Percentiles rank a stretch among this genome's conserved stretches.
Evolutionary conservation across 768 basidiomycete species (phyloP).

Genomic region (Pulveroboletus sp.): DNA sequence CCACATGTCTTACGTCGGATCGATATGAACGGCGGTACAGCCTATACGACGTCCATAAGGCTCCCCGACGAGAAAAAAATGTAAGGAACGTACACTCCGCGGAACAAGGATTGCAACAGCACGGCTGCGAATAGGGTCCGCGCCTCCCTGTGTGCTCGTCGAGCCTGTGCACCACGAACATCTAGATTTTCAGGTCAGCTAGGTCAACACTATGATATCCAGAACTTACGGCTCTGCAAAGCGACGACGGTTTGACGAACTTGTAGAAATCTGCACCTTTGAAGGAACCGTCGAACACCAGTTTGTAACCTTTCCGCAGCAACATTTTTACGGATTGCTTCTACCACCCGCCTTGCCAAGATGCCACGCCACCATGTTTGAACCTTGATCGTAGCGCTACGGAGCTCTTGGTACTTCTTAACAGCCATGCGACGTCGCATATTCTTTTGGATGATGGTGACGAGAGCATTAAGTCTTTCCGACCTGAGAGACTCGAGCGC

Average conservation of each 20-base stretch:
- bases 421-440: slow-evolving; percentile 84
- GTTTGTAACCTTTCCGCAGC: slow-evolving; percentile 79
- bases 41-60: slow-evolving; percentile 34
- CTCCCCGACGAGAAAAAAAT: neutral
- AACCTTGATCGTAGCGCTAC: slow-evolving; percentile 74
- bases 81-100: slow-evolving; percentile 74
- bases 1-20: slow-evolving; percentile 64
- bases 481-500: slow-evolving; percentile 89
- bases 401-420: slow-evolving; percentile 71
- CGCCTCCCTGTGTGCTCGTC: slow-evolving; percentile 55
- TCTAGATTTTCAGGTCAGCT: slow-evolving; percentile 39
- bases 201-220: neutral
- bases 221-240: slow-evolving; percentile 81
- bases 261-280: slow-evolving; percentile 67
- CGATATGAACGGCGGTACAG: slow-evolving; percentile 52
- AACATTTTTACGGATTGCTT: slow-evolving; percentile 66
- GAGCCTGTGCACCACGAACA: slow-evolving; percentile 71
- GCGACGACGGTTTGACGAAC: slow-evolving; percentile 60
- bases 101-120: slow-evolving; percentile 75
- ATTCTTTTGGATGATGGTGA: slow-evolving; percentile 97
- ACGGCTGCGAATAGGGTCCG: slow-evolving; percentile 62
- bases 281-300: slow-evolving; percentile 66
- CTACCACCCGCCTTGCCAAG: slow-evolving; percentile 67
- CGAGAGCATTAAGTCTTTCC: slow-evolving; percentile 82
- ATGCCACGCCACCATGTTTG: slow-evolving; percentile 97